Evolutionary conservation across 257 asterid species (phyloP), one percentile per base, ranked within the genome.

Genomic region (Schizonepeta tenuifolia): DNA sequence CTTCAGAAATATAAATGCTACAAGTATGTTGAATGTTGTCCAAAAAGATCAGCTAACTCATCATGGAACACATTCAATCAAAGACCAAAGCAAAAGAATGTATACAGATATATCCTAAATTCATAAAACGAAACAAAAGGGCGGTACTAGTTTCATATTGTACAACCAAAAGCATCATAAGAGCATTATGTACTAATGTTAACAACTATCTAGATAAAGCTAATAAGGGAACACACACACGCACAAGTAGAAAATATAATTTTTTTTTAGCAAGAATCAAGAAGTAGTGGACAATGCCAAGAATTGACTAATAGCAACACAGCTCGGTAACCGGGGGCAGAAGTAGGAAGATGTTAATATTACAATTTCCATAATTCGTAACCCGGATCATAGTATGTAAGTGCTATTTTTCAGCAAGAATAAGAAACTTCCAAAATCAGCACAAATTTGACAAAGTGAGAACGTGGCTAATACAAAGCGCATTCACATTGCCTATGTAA

Each of bases 111-210:
- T 33, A 59, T 41, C 18, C 65, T 33, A 35, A 47, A 70, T 31
- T 31, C 12, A 26, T 22, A 26, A 20, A 17, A 12, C 7, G 3
- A 38, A 36, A 22, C 20, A 61, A 9, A 14, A 46, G 10, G 38
- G 55, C 49, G 2, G 7, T 21, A 18, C 41, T 13, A 50, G 56
- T 28, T 36, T 64, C 70, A 43, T 17, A 63, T 59, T 49, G 62
- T 47, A 21, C 62, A 69, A 69, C 64, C 70, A 58, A 50, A 72
- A 59, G 62, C 59, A 36, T 50, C 65, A 73, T 46, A 35, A 22
- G 26, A 51, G 58, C 40, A 53, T 62, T 31, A 67, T 21, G 49
- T 14, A 61, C 54, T 55, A 47, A 47, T 46, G 18, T 9, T 24
- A 20, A 53, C 26, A 61, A 61, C 71, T 15, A 51, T 51, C 24